A percentile compares a stretch with the other conserved stretches of the same genome.
These are phyloP conservation scores for Gaillardinia entomophila DNA, from an alignment of 805 yeast genomes.

Conservation along the genomic window DNA sequence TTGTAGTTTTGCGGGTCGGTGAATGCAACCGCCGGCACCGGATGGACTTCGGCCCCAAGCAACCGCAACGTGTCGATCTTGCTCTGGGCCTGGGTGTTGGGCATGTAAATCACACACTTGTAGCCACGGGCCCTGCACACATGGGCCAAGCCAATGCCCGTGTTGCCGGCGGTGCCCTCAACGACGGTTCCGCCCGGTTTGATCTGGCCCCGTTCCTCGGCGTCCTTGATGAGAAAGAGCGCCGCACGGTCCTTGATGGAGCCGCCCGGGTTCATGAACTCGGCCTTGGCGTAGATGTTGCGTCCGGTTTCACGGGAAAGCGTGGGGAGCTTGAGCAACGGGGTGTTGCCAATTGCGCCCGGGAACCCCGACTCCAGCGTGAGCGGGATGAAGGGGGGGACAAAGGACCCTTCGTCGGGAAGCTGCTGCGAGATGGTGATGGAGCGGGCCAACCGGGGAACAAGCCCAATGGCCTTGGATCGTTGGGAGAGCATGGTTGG, in stretches of 20 bases:
- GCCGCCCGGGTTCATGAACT: constrained; percentile 91
- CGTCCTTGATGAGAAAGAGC: constrained; percentile 66
- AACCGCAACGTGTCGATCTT: constrained; percentile 70
- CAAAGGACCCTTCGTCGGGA: constrained; percentile 3
- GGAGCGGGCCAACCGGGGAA: not conserved
- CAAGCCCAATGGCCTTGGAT: not conserved
- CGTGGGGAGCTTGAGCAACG: constrained; percentile 57
- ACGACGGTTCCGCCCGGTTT: constrained; percentile 80
- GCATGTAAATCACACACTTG: constrained; percentile 84
- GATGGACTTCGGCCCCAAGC: constrained; percentile 81
- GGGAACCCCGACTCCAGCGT: constrained; percentile 64
- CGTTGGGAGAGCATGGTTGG: not conserved
- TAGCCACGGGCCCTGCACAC: constrained; percentile 79
- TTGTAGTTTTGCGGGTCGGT: constrained; percentile 81
- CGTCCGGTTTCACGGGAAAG: constrained; percentile 58
- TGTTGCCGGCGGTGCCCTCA: constrained; percentile 93
- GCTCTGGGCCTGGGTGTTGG: constrained; percentile 78
- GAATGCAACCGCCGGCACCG: constrained; percentile 83
- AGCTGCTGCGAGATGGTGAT: not conserved
- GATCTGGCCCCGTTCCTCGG: constrained; percentile 62
- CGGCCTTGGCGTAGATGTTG: constrained; percentile 85
- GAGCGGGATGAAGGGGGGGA: constrained; percentile 55
- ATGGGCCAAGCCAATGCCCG: constrained; percentile 88
- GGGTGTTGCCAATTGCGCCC: constrained; percentile 92
- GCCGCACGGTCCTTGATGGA: constrained; percentile 92